Conservation (phyloP, 1,139 yeast genomes). For the Wickerhamomyces sp. region DNA sequence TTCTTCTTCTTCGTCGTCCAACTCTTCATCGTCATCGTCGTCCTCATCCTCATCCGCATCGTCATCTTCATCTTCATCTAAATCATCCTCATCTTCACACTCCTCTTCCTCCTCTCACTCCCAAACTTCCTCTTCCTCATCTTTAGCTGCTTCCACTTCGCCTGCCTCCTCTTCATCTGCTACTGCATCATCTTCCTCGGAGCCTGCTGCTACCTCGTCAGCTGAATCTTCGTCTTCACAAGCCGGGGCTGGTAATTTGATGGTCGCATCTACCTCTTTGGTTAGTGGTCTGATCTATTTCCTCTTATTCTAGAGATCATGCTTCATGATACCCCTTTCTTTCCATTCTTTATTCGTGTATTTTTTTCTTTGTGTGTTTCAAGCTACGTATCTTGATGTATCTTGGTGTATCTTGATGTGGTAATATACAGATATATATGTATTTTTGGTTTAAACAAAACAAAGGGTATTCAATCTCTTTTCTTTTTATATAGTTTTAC, state of each 20-base stretch:
- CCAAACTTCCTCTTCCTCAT: constrained; percentile 11
- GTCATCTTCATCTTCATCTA: neutral
- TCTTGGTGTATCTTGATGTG: no score
- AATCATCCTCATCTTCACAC: constrained; percentile 4
- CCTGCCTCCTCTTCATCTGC: neutral
- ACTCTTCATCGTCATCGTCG: constrained; percentile 9
- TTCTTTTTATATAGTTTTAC: constrained; percentile 17
- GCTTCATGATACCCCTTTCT: neutral
- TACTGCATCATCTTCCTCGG: neutral
- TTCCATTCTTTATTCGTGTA: neutral
- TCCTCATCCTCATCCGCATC: neutral
- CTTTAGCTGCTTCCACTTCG: constrained; percentile 4
- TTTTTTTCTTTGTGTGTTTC: no score
- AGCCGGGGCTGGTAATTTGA: no score
- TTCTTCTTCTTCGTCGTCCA: constrained; percentile 11
- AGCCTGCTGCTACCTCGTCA: no score
- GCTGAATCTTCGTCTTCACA: constrained; percentile 2
- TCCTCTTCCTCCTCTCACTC: neutral
- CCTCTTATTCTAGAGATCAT: neutral
- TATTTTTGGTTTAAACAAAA: no score
- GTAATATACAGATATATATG: no score
- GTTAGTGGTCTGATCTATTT: neutral
- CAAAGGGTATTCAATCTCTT: constrained; percentile 1
- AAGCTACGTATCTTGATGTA: no score
- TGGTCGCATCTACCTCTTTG: neutral